These are phyloP conservation scores for barley (Hordeum vulgare) DNA, from an alignment of 176 grass and related monocot species.

Conservation along the genomic window MorexV3_pseudomolecules_assembly NC_058522.1:575790653-575791152, in stretches of 20 bases:
- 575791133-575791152: neutral
- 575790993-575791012: neutral
- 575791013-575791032: neutral
- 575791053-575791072: neutral
- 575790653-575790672: slow-evolving; percentile 98
- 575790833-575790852: slow-evolving; percentile 69
- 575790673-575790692: slow-evolving; percentile 82
- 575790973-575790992: neutral
- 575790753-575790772: slow-evolving; percentile 46
- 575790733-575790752: slow-evolving; percentile 57
- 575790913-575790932: neutral
- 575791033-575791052: neutral
- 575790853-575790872: slow-evolving; percentile 69
- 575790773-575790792: slow-evolving; percentile 73
- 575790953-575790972: neutral
- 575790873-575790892: slow-evolving; percentile 5
- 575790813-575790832: slow-evolving; percentile 88
- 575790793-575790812: slow-evolving; percentile 78
- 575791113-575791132: neutral
- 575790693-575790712: slow-evolving; percentile 93
- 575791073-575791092: neutral
- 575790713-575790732: slow-evolving; percentile 68
- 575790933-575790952: neutral
- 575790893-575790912: neutral
- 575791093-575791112: neutral